Conservation (phyloP, 2,329 filamentous ascomycete species). For the Penicillium corylophilum region DNA sequence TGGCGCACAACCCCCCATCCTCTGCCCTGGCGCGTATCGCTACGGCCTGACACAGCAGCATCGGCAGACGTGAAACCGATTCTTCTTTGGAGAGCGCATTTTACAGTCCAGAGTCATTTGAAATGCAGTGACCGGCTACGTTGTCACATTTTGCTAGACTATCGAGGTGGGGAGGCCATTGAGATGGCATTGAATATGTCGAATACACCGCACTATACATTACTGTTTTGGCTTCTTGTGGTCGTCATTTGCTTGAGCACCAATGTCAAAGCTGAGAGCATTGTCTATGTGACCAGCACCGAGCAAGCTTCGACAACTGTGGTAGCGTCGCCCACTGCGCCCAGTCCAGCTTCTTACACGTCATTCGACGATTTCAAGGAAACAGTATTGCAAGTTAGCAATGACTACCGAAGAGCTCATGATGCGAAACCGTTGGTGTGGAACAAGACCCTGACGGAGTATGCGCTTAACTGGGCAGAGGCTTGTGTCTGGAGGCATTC, state of each 20-base stretch:
- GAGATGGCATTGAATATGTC: neutral
- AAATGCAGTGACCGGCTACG: neutral
- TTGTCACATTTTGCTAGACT: neutral
- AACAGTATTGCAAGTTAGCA: constrained; percentile 65
- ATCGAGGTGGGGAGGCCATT: neutral
- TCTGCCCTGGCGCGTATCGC: neutral
- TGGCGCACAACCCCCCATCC: neutral
- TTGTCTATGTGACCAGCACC: constrained; percentile 10
- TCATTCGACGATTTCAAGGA: constrained; percentile 42
- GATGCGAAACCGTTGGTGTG: constrained; percentile 60
- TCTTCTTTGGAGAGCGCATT: neutral
- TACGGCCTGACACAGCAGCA: neutral
- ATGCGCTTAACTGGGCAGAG: constrained; percentile 53
- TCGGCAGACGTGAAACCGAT: neutral
- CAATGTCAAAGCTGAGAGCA: neutral
- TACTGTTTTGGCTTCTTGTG: neutral
- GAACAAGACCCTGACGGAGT: constrained; percentile 63
- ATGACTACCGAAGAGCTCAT: constrained; percentile 64
- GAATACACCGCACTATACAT: neutral
- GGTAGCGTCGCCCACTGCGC: constrained; percentile 22
- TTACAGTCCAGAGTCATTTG: neutral
- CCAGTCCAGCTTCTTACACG: constrained; percentile 43
- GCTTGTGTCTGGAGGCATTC: constrained; percentile 46
- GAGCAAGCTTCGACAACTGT: constrained; percentile 19
- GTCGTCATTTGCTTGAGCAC: neutral